phyloP scores from a whole-genome alignment of 1,139 yeast species.

The Magnusiomyces clavatus region DNA sequence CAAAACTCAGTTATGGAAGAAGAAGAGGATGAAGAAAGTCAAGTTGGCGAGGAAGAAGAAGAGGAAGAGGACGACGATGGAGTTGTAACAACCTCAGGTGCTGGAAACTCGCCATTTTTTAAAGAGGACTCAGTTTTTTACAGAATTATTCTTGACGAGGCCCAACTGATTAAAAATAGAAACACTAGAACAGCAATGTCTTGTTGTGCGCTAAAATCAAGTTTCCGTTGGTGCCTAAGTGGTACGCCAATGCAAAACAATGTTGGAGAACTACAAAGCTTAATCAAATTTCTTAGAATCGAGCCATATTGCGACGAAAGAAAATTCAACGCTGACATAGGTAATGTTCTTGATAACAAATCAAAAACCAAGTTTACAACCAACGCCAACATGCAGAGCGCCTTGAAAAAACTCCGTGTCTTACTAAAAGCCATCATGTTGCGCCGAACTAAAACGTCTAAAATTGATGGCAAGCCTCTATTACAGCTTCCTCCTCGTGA shows the following conservation, averaged over 20 bases:
- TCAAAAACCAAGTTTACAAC: constrained; percentile 14
- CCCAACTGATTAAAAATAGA: constrained; percentile 79
- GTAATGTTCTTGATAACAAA: constrained; percentile 43
- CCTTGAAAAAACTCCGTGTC: constrained; percentile 62
- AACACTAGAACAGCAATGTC: constrained; percentile 60
- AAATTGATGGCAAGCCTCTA: constrained; percentile 70
- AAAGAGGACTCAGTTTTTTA: constrained; percentile 40
- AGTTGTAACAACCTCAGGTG: background rate
- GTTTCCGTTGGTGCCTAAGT: constrained; percentile 69
- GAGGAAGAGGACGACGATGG: background rate
- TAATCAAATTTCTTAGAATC: constrained; percentile 63
- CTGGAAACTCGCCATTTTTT: constrained; percentile 61
- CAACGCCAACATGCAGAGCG: constrained; percentile 27
- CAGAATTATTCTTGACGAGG: constrained; percentile 82
- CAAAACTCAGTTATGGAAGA: constrained; percentile 13
- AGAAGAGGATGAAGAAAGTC: constrained; percentile 3
- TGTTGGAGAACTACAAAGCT: constrained; percentile 71
- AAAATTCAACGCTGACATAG: constrained; percentile 52
- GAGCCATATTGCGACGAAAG: constrained; percentile 42
- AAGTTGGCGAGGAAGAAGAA: no score
- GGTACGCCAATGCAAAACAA: constrained; percentile 95
- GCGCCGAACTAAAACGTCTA: constrained; percentile 67
- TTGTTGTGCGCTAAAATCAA: constrained; percentile 46
- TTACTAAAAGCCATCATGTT: constrained; percentile 68
- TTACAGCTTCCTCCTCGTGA: constrained; percentile 63